These are phyloP conservation scores for Claviceps maximensis DNA, from an alignment of 2,329 filamentous ascomycete species.

Conservation along the genomic window DNA sequence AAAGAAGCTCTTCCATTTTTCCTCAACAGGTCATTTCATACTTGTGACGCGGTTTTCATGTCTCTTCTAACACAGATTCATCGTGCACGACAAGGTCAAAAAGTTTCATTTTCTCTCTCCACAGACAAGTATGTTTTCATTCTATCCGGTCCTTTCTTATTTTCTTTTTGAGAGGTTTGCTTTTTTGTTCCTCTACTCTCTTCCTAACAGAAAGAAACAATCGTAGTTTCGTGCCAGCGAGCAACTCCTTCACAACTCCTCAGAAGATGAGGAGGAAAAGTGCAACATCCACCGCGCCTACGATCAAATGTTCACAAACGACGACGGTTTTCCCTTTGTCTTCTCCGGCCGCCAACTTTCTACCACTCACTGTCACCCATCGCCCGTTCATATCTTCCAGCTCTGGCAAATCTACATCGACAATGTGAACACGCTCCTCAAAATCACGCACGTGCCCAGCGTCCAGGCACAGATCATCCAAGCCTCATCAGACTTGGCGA, in stretches of 20 bases:
- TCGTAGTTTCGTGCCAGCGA: background rate
- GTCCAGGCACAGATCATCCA: background rate
- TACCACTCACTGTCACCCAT: constrained; percentile 18
- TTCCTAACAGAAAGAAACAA: background rate
- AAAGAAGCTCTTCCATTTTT: background rate
- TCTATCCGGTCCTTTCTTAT: background rate
- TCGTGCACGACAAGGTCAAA: background rate
- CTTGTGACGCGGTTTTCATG: background rate
- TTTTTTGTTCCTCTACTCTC: too few relatives aligned
- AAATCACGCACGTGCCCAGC: background rate
- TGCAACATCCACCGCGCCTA: background rate
- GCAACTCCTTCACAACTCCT: background rate
- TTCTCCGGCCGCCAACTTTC: constrained; percentile 30
- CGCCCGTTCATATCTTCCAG: constrained; percentile 45
- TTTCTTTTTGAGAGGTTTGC: too few relatives aligned
- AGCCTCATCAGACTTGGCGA: background rate
- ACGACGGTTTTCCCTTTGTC: constrained; percentile 37
- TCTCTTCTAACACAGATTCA: background rate
- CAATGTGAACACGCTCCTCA: constrained; percentile 49
- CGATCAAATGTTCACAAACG: background rate
- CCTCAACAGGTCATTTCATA: too few relatives aligned
- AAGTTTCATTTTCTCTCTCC: background rate
- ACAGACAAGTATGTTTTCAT: background rate
- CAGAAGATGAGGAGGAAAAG: background rate
- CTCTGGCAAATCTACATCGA: constrained; percentile 59